Base-by-base conservation (phyloP, 2,329 filamentous ascomycete species). In the Fusarium keratoplasticum region DNA sequence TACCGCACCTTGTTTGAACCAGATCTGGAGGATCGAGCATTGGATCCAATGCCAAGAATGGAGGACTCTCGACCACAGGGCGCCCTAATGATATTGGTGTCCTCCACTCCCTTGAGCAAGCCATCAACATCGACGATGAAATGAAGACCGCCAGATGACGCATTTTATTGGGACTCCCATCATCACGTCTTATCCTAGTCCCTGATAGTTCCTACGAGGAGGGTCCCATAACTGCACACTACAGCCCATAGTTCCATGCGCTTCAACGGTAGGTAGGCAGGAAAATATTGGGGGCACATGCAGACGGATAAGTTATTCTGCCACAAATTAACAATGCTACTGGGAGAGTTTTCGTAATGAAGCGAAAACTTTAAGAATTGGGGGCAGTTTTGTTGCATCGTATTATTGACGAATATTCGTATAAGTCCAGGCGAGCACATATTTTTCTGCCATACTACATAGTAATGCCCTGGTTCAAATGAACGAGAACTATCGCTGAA, bases 1-100 rank as follows among this genome's bases (percentile, higher is more conserved):
- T 65, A 47, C 64, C 57, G 61, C 42, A 70, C 67, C 61, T 73
- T 75, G 69, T 69, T 70, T 66, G 55, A 75, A 60, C 63, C 61
- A 66, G 70, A 74, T 69, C 69, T 50, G 58, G 63, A 66, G 52
- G 64, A 71, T 67, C 66, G 66, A 67, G 44, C 59, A 60, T 50
- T 29, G 44, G 25, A 27, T 52, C 25, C 18, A n/a, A 16, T 60
- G 62, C 73, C 60, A 72, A 73, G 58, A 60, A 55, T n/a, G 22
- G 35, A 36, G 35, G 50, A 64, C 69, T 44, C 58, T 57, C 61
- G 47, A 58, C 60, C 54, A 22, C 54, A 40, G 42, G 11, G 44
- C 42, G 36, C 38, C 54, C 61, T 54, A 63, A 35, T 57, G 10
- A 27, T 31, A 42, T 33, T 44, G 38, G 50, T 25, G 44, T 63